Percentiles rank a stretch among this genome's conserved stretches.
Evolutionary conservation across 2,329 filamentous ascomycete genomes (phyloP).

Genomic region (Tolypocladium nubicola): DNA sequence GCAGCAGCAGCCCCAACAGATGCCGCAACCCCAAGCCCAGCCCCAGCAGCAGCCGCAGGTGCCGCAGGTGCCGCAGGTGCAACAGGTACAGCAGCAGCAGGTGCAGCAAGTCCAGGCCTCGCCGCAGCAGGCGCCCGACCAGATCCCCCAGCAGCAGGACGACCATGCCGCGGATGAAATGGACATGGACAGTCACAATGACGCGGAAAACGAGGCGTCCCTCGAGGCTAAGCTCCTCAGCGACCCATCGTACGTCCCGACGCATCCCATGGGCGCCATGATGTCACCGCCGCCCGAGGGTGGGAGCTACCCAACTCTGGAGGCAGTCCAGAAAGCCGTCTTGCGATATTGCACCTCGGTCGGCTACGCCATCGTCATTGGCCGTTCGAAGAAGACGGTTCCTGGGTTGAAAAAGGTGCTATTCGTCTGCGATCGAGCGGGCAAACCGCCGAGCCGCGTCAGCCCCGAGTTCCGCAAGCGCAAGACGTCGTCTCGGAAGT

Average conservation of each 20-base stretch:
- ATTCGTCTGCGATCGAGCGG: constrained; percentile 56
- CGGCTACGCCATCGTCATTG: constrained; percentile 58
- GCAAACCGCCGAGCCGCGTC: constrained; percentile 51
- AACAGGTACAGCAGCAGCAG: constrained; percentile 18
- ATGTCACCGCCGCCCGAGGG: constrained; percentile 56
- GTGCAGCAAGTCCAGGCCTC: constrained; percentile 19
- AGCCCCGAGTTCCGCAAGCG: constrained; percentile 54
- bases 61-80: constrained; percentile 12
- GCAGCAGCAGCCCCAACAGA: constrained; percentile 10
- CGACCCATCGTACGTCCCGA: constrained; percentile 39
- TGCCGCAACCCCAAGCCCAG: constrained; percentile 13
- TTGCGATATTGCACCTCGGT: constrained; percentile 56
- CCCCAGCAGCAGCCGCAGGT: constrained; percentile 4
- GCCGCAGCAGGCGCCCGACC: constrained; percentile 21
- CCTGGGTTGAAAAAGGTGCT: constrained; percentile 57
- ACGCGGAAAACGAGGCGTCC: constrained; percentile 33
- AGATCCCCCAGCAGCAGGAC: constrained; percentile 28
- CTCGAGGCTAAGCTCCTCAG: constrained; percentile 37
- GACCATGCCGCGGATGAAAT: constrained; percentile 36
- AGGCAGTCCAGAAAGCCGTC: constrained; percentile 54
- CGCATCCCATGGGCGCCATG: constrained; percentile 44
- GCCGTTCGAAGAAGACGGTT: constrained; percentile 57
- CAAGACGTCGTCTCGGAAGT: constrained; percentile 58
- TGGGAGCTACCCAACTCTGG: constrained; percentile 52
- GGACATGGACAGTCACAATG: constrained; percentile 40